Percentiles rank a stretch among this genome's conserved stretches.
Evolutionary conservation across 805 yeast species (phyloP).

Genomic region (Candida argentea): DNA sequence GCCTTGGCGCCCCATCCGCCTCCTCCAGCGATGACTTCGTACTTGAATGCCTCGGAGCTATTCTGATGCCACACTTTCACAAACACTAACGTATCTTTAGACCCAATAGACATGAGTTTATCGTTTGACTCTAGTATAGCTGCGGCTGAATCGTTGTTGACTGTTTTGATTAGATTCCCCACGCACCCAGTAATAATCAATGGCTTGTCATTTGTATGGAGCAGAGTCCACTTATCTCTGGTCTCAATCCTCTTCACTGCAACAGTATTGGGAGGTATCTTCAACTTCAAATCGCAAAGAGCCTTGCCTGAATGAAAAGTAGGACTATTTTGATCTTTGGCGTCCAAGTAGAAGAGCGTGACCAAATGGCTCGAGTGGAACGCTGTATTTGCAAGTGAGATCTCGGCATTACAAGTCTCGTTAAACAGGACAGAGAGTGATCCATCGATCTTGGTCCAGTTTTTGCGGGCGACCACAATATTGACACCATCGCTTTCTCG

Average conservation of each 20-base stretch:
- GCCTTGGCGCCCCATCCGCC: slow-evolving; percentile 70
- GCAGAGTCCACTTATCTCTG: slow-evolving; percentile 25
- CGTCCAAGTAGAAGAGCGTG: slow-evolving; percentile 26
- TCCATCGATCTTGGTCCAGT: slow-evolving; percentile 27
- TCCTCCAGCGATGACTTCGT: slow-evolving; percentile 61
- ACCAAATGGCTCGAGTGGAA: slow-evolving; percentile 24
- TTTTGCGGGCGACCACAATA: slow-evolving; percentile 22
- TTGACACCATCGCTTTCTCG: slow-evolving; percentile 26
- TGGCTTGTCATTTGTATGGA: slow-evolving; percentile 13
- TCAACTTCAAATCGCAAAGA: slow-evolving; percentile 16
- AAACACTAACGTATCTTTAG: slow-evolving; percentile 35
- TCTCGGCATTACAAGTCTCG: slow-evolving; percentile 6
- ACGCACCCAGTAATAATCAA: slow-evolving; percentile 38
- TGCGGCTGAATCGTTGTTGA: slow-evolving; percentile 50
- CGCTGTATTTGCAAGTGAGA: slow-evolving; percentile 30
- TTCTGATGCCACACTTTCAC: slow-evolving; percentile 17
- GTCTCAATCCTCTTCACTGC: slow-evolving; percentile 1
- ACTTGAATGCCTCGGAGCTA: slow-evolving; percentile 16
- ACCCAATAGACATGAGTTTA: slow-evolving; percentile 25
- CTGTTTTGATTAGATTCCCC: slow-evolving; percentile 50
- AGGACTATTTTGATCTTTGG: slow-evolving; percentile 1
- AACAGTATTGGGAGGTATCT: slow-evolving; percentile 10
- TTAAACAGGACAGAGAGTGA: slow-evolving; percentile 12
- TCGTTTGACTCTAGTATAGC: slow-evolving; percentile 39
- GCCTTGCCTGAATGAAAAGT: slow-evolving; percentile 18